Base-by-base conservation (phyloP, 2,329 filamentous ascomycete species). In the Whalleya microplaca region DNA sequence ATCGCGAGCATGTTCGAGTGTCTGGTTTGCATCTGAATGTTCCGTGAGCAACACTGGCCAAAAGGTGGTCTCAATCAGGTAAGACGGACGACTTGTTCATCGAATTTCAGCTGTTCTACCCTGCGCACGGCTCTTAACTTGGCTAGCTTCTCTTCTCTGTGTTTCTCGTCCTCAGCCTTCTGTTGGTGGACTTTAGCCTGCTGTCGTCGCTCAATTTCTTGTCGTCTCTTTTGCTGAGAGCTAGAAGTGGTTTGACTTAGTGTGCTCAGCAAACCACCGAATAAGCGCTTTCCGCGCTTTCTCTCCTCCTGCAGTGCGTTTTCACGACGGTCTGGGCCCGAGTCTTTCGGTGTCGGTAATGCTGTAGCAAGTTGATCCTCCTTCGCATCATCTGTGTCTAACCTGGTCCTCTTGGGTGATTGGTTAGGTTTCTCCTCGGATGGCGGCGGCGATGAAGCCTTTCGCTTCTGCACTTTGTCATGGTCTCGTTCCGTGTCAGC, bases 201-300 rank as follows among this genome's bases (percentile, higher is more conserved):
- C 73, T 93, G 91, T 64, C 88, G 87, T 73, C 85, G 88, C 76
- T 95, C 92, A 72, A 94, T 92, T 72, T 94, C 92, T 59, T 83
- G 84, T 55, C 90, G 87, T 66, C 85, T 86, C 74, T 84, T 88
- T 75, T 89, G 86, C 78, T 80, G 84, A 63, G 76, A 80, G 77
- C 71, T 80, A 64, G 79, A 83, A 69, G 82, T 82, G 66, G 83
- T 87, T 75, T 94, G 90, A 73, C 88, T 92, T 58, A 96, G 81
- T 40, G 89, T 91, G 71, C 83, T 90, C 57, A 95, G 78, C 54
- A 96, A 76, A 37, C 88, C 90, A 59, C 94, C 93, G 70, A 97
- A 97, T 58, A 98, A 80, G 51, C 94, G 84, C 73, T 90, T 89
- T 20, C 91, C 90, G 40, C 94, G 88, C 71, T 90, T 92, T 73